These are phyloP conservation scores for Monilinia fructigena DNA, from an alignment of 2,329 filamentous ascomycete species.

Conservation along the genomic window DNA sequence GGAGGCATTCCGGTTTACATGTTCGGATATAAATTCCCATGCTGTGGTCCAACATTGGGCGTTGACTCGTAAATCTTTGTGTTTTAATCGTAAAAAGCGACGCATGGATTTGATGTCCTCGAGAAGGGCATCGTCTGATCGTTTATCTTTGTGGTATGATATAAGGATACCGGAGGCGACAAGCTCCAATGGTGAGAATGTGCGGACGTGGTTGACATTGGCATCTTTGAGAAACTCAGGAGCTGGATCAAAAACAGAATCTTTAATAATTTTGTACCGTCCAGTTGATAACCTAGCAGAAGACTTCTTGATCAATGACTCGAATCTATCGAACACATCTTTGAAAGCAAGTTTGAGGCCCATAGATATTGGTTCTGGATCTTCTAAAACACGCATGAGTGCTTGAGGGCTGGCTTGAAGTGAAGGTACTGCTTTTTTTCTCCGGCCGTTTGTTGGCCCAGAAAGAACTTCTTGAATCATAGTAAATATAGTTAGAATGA, in stretches of 20 bases:
- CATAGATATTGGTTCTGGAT: constrained; percentile 35
- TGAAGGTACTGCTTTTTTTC: constrained; percentile 29
- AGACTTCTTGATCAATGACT: constrained; percentile 37
- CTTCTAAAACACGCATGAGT: constrained; percentile 39
- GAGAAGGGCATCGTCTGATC: constrained; percentile 37
- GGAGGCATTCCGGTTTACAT: neutral
- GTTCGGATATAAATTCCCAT: constrained; percentile 36
- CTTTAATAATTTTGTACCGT: constrained; percentile 31
- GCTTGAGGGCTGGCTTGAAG: constrained; percentile 38
- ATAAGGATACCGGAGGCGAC: constrained; percentile 40
- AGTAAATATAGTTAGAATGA: constrained; percentile 41
- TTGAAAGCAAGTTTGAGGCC: constrained; percentile 37
- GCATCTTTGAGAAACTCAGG: constrained; percentile 34
- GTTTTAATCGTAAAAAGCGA: constrained; percentile 35
- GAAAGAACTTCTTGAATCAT: constrained; percentile 40
- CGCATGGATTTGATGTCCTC: constrained; percentile 41
- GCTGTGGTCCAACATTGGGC: constrained; percentile 39
- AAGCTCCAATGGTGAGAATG: constrained; percentile 42
- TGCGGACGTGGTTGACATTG: constrained; percentile 37
- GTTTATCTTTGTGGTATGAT: constrained; percentile 36
- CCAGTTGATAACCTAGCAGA: constrained; percentile 34
- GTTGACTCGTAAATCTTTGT: constrained; percentile 42
- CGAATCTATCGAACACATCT: constrained; percentile 40
- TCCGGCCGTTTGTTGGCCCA: constrained; percentile 19
- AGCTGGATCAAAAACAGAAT: constrained; percentile 38